These are phyloP conservation scores for Geosmithia morbida DNA, from an alignment of 2,329 filamentous ascomycete species.

Conservation along the genomic window DNA sequence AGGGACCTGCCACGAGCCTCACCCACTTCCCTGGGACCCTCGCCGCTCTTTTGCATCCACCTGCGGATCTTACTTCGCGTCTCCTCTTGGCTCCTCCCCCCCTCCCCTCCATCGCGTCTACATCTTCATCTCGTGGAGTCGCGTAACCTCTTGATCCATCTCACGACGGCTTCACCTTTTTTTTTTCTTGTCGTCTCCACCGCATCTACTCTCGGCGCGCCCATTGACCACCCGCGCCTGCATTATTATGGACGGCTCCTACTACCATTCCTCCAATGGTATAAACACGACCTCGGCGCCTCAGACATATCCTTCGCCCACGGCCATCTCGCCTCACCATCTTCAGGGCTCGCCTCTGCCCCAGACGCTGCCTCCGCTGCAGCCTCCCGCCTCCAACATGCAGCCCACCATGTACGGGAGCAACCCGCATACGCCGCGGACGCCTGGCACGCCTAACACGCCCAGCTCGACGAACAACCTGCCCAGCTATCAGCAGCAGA, in stretches of 20 bases:
- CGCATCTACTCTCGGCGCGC: constrained; percentile 7
- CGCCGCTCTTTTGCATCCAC: constrained; percentile 11
- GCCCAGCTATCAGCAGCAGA: constrained; percentile 38
- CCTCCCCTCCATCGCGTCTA: not conserved
- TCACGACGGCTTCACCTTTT: not conserved
- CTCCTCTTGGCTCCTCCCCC: not conserved
- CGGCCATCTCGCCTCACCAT: constrained; percentile 36
- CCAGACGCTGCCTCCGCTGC: constrained; percentile 41
- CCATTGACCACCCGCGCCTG: not conserved
- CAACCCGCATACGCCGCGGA: constrained; percentile 47
- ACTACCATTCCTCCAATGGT: constrained; percentile 36
- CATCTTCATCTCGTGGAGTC: not conserved
- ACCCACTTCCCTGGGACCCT: constrained; percentile 20
- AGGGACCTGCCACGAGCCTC: constrained; percentile 23
- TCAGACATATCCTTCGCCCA: constrained; percentile 34
- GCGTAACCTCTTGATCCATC: not conserved
- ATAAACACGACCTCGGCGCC: constrained; percentile 37
- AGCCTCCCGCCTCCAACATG: constrained; percentile 27
- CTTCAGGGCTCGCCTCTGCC: constrained; percentile 32
- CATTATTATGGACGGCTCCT: constrained; percentile 40
- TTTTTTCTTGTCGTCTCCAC: not conserved
- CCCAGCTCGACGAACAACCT: constrained; percentile 39
- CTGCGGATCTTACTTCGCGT: not conserved
- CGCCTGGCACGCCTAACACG: constrained; percentile 47
- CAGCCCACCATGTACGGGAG: constrained; percentile 33